phyloP scores from a whole-genome alignment of 257 asterid genomes.

The Solanum rostratum region DNA sequence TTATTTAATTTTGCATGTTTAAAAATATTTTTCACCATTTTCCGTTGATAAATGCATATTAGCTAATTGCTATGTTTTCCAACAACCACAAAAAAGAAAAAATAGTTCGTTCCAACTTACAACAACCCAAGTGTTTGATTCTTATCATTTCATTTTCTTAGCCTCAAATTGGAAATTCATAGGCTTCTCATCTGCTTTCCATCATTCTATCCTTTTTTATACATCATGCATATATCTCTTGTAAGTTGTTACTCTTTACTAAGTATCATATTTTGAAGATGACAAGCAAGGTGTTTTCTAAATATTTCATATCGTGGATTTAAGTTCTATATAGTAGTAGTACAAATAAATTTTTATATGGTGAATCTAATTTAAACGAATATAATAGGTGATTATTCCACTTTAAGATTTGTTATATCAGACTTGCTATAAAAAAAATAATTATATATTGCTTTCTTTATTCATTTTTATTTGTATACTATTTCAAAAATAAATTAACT shows the following conservation, averaged over 20 bases:
- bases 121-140: slow-evolving; percentile 17
- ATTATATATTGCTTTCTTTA: too few species aligned
- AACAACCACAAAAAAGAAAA: not conserved
- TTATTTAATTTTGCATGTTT: too few species aligned
- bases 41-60: not conserved
- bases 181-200: not conserved
- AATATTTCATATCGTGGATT: not conserved
- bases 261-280: too few species aligned
- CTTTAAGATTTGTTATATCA: not conserved
- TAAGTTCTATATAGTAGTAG: not conserved
- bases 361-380: not conserved
- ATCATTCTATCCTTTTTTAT: not conserved
- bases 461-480: too few species aligned
- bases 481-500: too few species aligned
- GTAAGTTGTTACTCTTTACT: not conserved
- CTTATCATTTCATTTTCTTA: slow-evolving; percentile 8
- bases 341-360: not conserved
- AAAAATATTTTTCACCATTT: too few species aligned
- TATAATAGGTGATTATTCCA: not conserved
- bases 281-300: not conserved
- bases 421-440: not conserved
- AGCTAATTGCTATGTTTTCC: slow-evolving; percentile 25
- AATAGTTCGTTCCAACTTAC: slow-evolving; percentile 23
- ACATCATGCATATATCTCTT: not conserved
- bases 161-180: not conserved